A percentile compares a stretch with the other conserved stretches of the same genome.
Evolutionary conservation across 352 stramenopile genomes (phyloP).

Genomic region (Globisporangium spiculum): DNA sequence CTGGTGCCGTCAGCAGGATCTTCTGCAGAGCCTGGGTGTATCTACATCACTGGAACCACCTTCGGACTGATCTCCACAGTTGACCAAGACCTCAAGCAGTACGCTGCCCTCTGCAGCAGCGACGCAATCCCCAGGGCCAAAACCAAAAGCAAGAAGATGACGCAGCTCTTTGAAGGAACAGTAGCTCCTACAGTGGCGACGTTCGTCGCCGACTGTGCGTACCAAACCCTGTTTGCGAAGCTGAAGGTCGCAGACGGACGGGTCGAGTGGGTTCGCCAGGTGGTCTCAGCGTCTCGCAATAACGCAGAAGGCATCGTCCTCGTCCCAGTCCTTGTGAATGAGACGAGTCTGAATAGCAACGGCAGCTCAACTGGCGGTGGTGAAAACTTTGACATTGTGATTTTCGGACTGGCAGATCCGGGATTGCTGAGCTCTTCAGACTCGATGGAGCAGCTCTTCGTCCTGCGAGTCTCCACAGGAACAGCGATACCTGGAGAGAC

Average conservation of each 20-base stretch:
- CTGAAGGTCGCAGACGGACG: conserved; percentile 9
- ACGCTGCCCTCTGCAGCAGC: conserved; percentile 16
- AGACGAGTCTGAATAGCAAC: not conserved
- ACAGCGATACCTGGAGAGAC: not conserved
- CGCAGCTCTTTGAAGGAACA: conserved; percentile 8
- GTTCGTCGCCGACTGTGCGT: not conserved
- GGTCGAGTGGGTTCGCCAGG: conserved; percentile 23
- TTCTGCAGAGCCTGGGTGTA: not conserved
- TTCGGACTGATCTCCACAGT: conserved; percentile 22
- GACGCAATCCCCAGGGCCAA: not conserved
- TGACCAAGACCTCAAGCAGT: conserved; percentile 16
- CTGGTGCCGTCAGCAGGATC: not conserved
- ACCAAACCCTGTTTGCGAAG: conserved; percentile 22
- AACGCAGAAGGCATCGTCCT: conserved; percentile 10
- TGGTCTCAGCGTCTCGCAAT: conserved; percentile 19
- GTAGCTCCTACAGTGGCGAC: not conserved
- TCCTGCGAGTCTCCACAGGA: not conserved
- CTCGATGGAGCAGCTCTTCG: conserved; percentile 9
- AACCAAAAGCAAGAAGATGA: not conserved
- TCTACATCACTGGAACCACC: conserved; percentile 25
- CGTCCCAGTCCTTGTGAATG: not conserved
- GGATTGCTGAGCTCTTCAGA: conserved; percentile 11
- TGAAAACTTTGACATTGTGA: not conserved
- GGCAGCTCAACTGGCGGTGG: not conserved
- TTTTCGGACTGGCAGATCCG: conserved; percentile 7